Conservation (phyloP, 257 asterid genomes). For the Solanum pimpinellifolium region DNA sequence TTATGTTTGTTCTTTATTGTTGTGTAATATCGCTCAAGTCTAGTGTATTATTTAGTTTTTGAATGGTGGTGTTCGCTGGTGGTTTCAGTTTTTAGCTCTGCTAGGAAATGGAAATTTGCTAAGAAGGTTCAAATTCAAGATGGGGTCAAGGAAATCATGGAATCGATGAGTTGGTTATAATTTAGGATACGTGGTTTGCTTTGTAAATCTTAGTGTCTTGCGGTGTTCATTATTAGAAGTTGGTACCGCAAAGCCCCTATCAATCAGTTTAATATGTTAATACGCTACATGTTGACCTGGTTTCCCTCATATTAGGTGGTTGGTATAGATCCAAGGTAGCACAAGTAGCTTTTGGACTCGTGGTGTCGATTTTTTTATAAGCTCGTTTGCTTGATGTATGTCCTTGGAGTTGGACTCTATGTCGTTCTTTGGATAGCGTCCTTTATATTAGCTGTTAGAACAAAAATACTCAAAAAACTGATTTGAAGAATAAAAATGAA, state of each 20-base stretch:
- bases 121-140: background rate
- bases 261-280: background rate
- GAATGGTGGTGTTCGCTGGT: background rate
- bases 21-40: background rate
- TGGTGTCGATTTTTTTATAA: background rate
- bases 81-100: background rate
- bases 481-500: too few species aligned
- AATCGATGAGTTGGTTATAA: background rate
- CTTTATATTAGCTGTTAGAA: too few species aligned
- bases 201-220: background rate
- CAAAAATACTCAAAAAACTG: too few species aligned
- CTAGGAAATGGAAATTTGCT: background rate
- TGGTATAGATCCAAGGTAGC: background rate
- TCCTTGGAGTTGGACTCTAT: background rate
- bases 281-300: background rate
- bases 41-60: background rate
- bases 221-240: background rate
- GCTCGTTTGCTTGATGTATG: background rate
- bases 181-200: background rate
- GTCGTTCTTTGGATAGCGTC: background rate
- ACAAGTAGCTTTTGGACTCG: background rate
- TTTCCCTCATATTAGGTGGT: background rate
- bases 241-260: background rate
- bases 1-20: too few species aligned
- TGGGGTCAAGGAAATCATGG: background rate